Evolutionary conservation across 768 basidiomycete species (phyloP).

Genomic region (Amanita jacksonii): DNA sequence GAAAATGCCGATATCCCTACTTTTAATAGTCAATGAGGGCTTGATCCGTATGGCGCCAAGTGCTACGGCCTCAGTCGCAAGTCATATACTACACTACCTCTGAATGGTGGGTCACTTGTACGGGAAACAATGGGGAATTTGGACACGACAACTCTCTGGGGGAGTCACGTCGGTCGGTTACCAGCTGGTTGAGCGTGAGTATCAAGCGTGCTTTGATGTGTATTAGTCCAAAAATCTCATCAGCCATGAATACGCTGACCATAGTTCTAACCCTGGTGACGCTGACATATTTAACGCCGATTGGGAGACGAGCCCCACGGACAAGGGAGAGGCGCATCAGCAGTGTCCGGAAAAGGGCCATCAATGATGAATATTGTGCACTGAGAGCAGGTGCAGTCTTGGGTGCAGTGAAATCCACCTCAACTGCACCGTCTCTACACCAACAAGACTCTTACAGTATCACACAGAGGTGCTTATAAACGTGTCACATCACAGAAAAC

Average conservation of each 20-base stretch:
- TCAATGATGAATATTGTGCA: no score
- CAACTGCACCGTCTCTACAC: no score
- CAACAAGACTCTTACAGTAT: no score
- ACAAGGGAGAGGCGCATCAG: no score
- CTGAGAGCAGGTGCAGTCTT: no score
- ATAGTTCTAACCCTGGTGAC: conserved; percentile 47
- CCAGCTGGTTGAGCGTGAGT: conserved; percentile 38
- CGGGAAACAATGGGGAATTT: conserved; percentile 47
- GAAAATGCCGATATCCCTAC: conserved; percentile 12
- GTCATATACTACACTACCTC: conserved; percentile 59
- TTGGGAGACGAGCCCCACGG: no score
- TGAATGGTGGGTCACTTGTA: conserved; percentile 61
- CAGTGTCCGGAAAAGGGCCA: no score
- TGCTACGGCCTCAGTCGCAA: conserved; percentile 44
- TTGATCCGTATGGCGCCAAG: conserved; percentile 27
- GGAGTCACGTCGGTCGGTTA: conserved; percentile 50
- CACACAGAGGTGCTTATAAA: no score
- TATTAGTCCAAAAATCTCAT: no score
- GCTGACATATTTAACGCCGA: conserved; percentile 50
- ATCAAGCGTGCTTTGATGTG: no score
- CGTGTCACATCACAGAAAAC: no score
- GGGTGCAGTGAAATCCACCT: no score
- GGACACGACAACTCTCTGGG: conserved; percentile 44
- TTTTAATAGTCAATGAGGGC: conserved; percentile 50
- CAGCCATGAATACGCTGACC: conserved; percentile 48